Percentiles rank a stretch among this genome's conserved stretches.
Evolutionary conservation across 805 yeast genomes (phyloP).

Genomic region (Saccharomyces paradoxus): DNA sequence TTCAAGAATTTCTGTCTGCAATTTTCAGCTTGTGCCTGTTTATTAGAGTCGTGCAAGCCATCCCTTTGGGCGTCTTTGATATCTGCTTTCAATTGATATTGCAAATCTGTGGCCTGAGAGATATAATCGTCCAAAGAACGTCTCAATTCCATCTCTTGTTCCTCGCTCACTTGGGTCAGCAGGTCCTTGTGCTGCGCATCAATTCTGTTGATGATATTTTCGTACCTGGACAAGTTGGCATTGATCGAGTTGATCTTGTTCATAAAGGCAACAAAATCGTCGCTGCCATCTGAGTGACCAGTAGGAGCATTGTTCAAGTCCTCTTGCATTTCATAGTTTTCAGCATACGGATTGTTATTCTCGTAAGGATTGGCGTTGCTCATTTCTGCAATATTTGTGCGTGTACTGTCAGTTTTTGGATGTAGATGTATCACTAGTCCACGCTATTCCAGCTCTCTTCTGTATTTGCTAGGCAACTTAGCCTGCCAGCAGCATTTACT

Average conservation of each 20-base stretch:
- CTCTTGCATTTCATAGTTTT: conserved; percentile 10
- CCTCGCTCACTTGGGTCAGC: conserved; percentile 61
- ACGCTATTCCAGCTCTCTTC: not conserved
- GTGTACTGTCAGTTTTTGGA: not conserved
- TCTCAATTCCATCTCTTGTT: conserved; percentile 58
- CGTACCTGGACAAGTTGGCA: conserved; percentile 59
- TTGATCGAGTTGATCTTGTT: conserved; percentile 58
- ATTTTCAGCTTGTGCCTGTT: conserved; percentile 80
- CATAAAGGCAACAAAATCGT: conserved; percentile 54
- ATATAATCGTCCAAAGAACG: conserved; percentile 68
- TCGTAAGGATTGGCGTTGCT: conserved; percentile 18
- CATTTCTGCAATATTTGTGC: conserved; percentile 4
- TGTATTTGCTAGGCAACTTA: not conserved
- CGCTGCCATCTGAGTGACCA: not conserved
- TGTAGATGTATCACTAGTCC: not conserved
- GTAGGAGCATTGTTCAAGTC: not conserved
- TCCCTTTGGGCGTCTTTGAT: conserved; percentile 66
- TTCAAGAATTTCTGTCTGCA: conserved; percentile 73
- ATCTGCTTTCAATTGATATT: conserved; percentile 59
- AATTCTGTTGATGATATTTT: conserved; percentile 56
- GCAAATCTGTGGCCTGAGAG: conserved; percentile 67
- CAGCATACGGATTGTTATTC: conserved; percentile 10
- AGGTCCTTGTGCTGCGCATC: conserved; percentile 61
- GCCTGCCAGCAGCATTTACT: not conserved
- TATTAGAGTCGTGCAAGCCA: conserved; percentile 63